Base-by-base conservation (phyloP, 495 filamentous ascomycete genomes). In the Entonaema liquescens region DNA sequence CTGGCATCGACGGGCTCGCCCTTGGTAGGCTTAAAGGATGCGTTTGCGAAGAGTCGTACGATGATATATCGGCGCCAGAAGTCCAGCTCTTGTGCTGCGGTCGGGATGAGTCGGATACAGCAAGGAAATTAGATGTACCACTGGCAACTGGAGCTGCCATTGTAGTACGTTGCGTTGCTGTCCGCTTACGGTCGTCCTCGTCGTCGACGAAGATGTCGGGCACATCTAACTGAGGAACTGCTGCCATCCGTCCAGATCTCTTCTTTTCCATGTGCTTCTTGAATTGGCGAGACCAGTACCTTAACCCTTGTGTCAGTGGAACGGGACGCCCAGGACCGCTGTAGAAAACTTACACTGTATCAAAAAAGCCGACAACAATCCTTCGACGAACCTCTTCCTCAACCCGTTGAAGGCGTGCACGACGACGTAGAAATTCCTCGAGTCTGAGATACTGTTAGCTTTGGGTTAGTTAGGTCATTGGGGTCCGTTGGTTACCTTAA, bases 401-500 rank as follows among this genome's bases (percentile, higher is more conserved):
- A n/a, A 99, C 95, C 55, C 94, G 91, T 76, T 97, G 93, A 15
- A 99, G 85, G 28, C 95, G 89, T 36, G 93, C 91, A 21, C 94
- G 91, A 21, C 95, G 93, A 47, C 94, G 92, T 25, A 99, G 83
- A 81, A 95, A 99, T 75, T 99, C 95, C 74, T 99, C 94, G 2
- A 99, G 87, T 35, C 89, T 91, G 57, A 4, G 28, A 53, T 13
- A 3, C 23, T 47, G 65, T 73, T 65, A 73, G 66, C 21, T 28
- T 13, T 26, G 2, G 19, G 13, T 13, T 29, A 3, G 8, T 31
- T 0, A 19, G 25, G 25, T 42, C 23, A 8, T 36, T 8, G 33
- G 11, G 19, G 17, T 36, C 3, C 17, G 8, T 31, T 67, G 80
- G 19, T 74, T 86, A 90, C 89, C 89, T 88, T 71, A 99, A 79